Percentiles rank a stretch among this genome's conserved stretches.
phyloP scores from a whole-genome alignment of 73 alveolate genomes.

The Blepharisma stoltei region DNA sequence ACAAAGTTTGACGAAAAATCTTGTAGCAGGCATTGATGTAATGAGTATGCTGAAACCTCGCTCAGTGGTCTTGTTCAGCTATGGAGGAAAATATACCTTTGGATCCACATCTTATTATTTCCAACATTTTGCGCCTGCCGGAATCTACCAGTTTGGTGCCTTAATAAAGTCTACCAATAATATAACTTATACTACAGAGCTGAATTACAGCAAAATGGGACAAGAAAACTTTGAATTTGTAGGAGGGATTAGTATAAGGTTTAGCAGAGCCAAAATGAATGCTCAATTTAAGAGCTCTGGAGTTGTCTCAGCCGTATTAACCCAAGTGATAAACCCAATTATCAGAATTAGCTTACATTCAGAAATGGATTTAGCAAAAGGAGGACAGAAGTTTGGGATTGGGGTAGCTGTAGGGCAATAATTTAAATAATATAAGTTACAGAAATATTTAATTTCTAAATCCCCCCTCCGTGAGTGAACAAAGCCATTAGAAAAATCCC shows the following conservation, averaged over 20 bases:
- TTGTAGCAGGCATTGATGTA: not conserved
- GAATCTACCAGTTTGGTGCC: constrained; percentile 14
- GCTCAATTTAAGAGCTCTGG: constrained; percentile 17
- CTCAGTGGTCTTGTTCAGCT: not conserved
- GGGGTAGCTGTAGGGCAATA: constrained; percentile 23
- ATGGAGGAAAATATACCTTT: not conserved
- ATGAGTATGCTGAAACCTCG: not conserved
- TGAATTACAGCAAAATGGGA: not conserved
- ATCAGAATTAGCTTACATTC: constrained; percentile 1
- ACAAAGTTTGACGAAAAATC: not conserved
- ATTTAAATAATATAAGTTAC: too few species aligned
- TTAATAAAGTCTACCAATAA: not conserved
- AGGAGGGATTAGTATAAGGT: constrained; percentile 5
- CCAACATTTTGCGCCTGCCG: not conserved
- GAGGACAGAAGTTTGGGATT: constrained; percentile 20
- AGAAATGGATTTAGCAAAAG: constrained; percentile 5
- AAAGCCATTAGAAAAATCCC: too few species aligned
- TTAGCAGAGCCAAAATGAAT: constrained; percentile 21
- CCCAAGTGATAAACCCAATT: constrained; percentile 26
- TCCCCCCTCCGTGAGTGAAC: too few species aligned
- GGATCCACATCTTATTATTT: not conserved
- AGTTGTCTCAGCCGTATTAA: not conserved
- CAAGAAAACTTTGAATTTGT: not conserved
- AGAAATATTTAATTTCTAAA: too few species aligned
- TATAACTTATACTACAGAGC: constrained; percentile 26